Conservation (phyloP, 2,329 filamentous ascomycete genomes). For the Ambrosiella cleistominuta region DNA sequence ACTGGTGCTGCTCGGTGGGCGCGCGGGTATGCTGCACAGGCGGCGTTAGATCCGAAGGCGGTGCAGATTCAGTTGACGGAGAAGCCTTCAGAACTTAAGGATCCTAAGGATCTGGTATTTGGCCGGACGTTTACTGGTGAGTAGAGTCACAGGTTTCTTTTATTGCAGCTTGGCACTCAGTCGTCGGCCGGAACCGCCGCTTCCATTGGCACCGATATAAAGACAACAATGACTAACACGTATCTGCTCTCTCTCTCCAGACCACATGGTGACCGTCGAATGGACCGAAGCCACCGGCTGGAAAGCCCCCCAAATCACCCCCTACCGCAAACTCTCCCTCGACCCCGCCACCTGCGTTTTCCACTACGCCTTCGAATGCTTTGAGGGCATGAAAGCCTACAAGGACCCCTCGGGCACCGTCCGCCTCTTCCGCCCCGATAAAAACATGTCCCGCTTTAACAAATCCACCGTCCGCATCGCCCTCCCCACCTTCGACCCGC, state of each 20-base stretch:
- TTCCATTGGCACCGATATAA: neutral
- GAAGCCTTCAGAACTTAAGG: constrained; percentile 54
- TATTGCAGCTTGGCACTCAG: neutral
- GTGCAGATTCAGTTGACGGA: constrained; percentile 58
- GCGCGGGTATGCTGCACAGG: constrained; percentile 22
- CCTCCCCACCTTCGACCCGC: constrained; percentile 64
- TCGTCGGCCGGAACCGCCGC: neutral
- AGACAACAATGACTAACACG: neutral
- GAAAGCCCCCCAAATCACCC: constrained; percentile 65
- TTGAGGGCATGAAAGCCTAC: constrained; percentile 99
- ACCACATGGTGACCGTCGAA: constrained; percentile 93
- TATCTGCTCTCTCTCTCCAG: constrained; percentile 26
- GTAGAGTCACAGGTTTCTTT: constrained; percentile 11
- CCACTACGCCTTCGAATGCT: constrained; percentile 96
- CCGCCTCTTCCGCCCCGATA: constrained; percentile 82
- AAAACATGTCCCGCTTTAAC: constrained; percentile 92
- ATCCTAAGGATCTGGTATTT: constrained; percentile 73
- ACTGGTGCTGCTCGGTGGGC: neutral
- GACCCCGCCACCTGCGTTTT: constrained; percentile 94
- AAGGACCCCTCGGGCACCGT: constrained; percentile 65
- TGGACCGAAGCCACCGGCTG: constrained; percentile 79
- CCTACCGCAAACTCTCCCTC: constrained; percentile 92
- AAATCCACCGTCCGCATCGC: constrained; percentile 82
- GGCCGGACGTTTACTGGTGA: constrained; percentile 78
- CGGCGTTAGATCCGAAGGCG: constrained; percentile 56